Conservation (phyloP, 148 eudicot genomes). For the Rheum nobile region DNA sequence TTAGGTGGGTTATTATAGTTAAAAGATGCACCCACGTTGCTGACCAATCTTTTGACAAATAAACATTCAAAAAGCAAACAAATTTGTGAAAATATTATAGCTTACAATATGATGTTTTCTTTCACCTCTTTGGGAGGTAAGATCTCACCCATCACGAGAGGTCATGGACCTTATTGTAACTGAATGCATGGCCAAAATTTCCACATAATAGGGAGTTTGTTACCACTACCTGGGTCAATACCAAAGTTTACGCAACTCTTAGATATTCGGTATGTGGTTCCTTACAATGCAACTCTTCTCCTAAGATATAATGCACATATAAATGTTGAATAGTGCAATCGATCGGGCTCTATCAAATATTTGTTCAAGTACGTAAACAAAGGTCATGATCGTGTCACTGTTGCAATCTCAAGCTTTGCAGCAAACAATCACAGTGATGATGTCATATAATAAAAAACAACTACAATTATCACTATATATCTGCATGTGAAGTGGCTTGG, state of each 20-base stretch:
- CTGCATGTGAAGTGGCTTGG: background rate
- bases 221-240: background rate
- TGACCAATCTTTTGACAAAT: background rate
- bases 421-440: background rate
- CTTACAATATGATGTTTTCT: background rate
- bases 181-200: background rate
- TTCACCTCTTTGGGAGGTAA: background rate
- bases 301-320: too few species aligned
- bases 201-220: background rate
- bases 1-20: too few species aligned
- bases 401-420: background rate
- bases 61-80: background rate
- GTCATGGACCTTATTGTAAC: background rate
- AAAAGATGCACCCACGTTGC: background rate
- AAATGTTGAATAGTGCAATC: too few species aligned
- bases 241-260: background rate
- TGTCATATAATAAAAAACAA: background rate
- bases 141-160: background rate
- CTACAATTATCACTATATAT: background rate
- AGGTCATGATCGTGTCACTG: too few species aligned
- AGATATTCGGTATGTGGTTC: conserved; percentile 13
- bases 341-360: too few species aligned
- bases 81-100: background rate
- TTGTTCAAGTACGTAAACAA: too few species aligned
- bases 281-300: too few species aligned